Percentiles rank a stretch among this genome's conserved stretches.
Evolutionary conservation across 352 stramenopile species (phyloP).

Genomic region (Globisporangium carolinianum): DNA sequence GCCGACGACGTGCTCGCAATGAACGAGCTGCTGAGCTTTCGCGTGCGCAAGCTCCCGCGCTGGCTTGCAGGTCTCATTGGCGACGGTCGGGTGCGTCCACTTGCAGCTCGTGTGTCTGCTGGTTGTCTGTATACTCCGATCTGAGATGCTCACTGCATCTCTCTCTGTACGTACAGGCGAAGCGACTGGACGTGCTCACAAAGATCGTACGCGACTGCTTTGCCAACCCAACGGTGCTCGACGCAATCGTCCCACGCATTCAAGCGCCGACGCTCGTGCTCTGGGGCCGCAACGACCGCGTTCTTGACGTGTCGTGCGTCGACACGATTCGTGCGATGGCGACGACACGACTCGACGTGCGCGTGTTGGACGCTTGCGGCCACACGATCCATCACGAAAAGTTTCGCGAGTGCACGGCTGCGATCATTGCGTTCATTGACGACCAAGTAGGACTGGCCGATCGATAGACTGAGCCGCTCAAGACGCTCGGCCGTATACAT

Average conservation of each 20-base stretch:
- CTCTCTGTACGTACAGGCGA: constrained; percentile 11
- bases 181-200: constrained; percentile 41
- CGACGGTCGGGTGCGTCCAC: constrained; percentile 23
- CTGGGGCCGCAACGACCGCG: constrained; percentile 62
- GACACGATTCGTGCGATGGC: constrained; percentile 43
- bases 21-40: constrained; percentile 32
- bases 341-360: constrained; percentile 19
- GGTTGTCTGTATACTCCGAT: background rate
- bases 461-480: too few relatives aligned
- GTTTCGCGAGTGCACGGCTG: constrained; percentile 36
- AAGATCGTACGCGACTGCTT: constrained; percentile 55
- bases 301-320: constrained; percentile 61
- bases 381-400: constrained; percentile 70
- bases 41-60: constrained; percentile 23
- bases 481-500: too few relatives aligned
- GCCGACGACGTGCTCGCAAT: constrained; percentile 50
- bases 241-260: constrained; percentile 50
- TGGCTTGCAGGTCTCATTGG: constrained; percentile 26
- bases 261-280: constrained; percentile 46
- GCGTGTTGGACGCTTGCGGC: constrained; percentile 56
- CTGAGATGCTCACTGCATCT: background rate
- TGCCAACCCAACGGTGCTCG: constrained; percentile 42
- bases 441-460: constrained; percentile 5
- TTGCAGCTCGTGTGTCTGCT: background rate
- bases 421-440: constrained; percentile 55